Conservation (phyloP, 768 basidiomycete genomes). For the Termitomyces sp. region DNA sequence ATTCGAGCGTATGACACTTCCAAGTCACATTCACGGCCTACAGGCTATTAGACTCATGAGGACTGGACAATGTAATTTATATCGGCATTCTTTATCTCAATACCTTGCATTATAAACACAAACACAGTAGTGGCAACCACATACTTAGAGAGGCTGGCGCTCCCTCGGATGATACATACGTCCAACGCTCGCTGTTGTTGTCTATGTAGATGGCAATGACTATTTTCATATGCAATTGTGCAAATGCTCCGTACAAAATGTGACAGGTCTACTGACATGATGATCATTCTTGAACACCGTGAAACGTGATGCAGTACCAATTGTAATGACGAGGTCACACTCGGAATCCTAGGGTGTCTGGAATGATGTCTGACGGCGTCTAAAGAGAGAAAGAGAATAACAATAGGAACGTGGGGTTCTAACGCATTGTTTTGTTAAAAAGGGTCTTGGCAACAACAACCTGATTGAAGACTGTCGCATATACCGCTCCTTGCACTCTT, state of each 20-base stretch:
- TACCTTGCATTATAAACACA: conserved; percentile 9
- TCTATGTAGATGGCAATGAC: neutral
- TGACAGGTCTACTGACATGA: neutral
- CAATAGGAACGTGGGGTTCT: neutral
- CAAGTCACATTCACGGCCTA: conserved; percentile 62
- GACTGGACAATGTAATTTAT: conserved; percentile 37
- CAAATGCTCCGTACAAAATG: too few species aligned
- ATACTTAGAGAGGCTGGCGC: neutral
- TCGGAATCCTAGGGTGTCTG: neutral
- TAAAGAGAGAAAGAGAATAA: neutral
- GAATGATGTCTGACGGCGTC: neutral
- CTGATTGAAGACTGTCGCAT: conserved; percentile 11
- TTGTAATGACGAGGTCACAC: neutral
- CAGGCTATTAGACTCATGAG: conserved; percentile 55
- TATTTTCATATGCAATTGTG: too few species aligned
- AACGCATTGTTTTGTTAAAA: conserved; percentile 1
- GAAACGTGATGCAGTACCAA: neutral
- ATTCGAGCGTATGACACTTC: conserved; percentile 89
- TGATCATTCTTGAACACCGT: neutral
- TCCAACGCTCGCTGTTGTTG: neutral
- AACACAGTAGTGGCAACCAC: neutral
- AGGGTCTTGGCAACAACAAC: conserved; percentile 28
- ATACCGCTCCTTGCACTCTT: conserved; percentile 19
- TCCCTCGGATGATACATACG: too few species aligned
- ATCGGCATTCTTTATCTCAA: conserved; percentile 17